Percentiles rank a stretch among this genome's conserved stretches.
phyloP scores from a whole-genome alignment of 345 rosid species.

The Aquilaria yunnanensis region DNA sequence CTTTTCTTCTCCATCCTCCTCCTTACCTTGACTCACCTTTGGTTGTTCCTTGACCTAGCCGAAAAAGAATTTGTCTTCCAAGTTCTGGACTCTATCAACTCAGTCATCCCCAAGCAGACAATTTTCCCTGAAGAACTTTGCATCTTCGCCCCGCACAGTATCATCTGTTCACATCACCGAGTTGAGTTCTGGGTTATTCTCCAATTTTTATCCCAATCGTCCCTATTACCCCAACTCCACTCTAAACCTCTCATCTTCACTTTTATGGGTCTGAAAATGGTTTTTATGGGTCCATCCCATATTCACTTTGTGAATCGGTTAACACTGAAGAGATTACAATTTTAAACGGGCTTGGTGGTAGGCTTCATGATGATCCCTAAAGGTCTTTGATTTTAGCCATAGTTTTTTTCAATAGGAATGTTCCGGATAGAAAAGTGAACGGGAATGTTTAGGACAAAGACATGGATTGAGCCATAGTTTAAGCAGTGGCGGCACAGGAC shows the following conservation, averaged over 20 bases:
- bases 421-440: conserved; percentile 16
- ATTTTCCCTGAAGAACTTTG: conserved; percentile 57
- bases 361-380: conserved; percentile 25
- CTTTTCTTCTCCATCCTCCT: conserved; percentile 22
- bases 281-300: conserved; percentile 42
- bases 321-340: conserved; percentile 43
- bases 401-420: conserved; percentile 34
- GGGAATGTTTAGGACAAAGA: too few species aligned
- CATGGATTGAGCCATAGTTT: too few species aligned
- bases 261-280: conserved; percentile 51
- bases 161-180: conserved; percentile 49
- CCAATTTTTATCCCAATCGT: conserved; percentile 52
- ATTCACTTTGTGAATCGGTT: conserved; percentile 28
- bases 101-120: conserved; percentile 47
- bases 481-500: too few species aligned
- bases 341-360: conserved; percentile 47
- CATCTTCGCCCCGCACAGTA: conserved; percentile 57
- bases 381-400: conserved; percentile 44
- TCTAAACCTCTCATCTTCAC: conserved; percentile 45
- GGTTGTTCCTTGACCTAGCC: conserved; percentile 32
- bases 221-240: conserved; percentile 49
- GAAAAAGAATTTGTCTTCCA: conserved; percentile 48
- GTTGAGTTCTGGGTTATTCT: conserved; percentile 51
- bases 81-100: conserved; percentile 49
- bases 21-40: conserved; percentile 14